phyloP scores from a whole-genome alignment of 2,329 filamentous ascomycete species.

The Aspergillus novoparasiticus region DNA sequence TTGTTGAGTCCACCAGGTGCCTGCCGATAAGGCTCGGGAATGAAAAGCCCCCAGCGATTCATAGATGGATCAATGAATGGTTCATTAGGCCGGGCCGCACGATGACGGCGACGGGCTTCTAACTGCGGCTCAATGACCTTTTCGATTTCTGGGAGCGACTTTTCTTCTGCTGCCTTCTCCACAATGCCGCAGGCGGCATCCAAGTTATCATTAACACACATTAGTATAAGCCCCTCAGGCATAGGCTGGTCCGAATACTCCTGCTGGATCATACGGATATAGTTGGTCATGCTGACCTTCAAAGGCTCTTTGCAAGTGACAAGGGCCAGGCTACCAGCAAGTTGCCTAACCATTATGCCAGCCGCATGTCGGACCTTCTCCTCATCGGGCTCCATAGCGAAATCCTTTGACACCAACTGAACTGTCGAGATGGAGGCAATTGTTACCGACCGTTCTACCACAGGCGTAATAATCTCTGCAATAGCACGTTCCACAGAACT shows the following conservation, averaged over 20 bases:
- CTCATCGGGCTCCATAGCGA: slow-evolving; percentile 88
- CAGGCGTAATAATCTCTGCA: slow-evolving; percentile 94
- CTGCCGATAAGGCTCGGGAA: slow-evolving; percentile 90
- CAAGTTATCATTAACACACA: slow-evolving; percentile 98
- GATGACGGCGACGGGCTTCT: slow-evolving; percentile 75
- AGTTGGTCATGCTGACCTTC: slow-evolving; percentile 95
- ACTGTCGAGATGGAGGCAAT: slow-evolving; percentile 96
- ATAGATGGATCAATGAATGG: slow-evolving; percentile 80
- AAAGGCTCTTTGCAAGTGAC: slow-evolving; percentile 99
- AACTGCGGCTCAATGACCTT: slow-evolving; percentile 84
- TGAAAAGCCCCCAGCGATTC: slow-evolving; percentile 89
- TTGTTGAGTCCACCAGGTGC: slow-evolving; percentile 80
- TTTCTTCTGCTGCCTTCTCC: slow-evolving; percentile 92
- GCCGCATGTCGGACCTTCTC: slow-evolving; percentile 83
- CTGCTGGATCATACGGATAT: slow-evolving; percentile 81
- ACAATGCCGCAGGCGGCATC: slow-evolving; percentile 92
- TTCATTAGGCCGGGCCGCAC: slow-evolving; percentile 74
- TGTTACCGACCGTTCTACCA: slow-evolving; percentile 95
- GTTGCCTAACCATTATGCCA: slow-evolving; percentile 90
- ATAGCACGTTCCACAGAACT: slow-evolving; percentile 86
- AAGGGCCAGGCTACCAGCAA: slow-evolving; percentile 88
- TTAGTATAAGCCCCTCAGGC: slow-evolving; percentile 91
- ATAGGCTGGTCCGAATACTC: slow-evolving; percentile 69
- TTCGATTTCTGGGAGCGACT: slow-evolving; percentile 91
- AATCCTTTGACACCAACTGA: slow-evolving; percentile 95